Evolutionary conservation across 2,329 filamentous ascomycete genomes (phyloP).

Genomic region (Colletotrichum sp.): DNA sequence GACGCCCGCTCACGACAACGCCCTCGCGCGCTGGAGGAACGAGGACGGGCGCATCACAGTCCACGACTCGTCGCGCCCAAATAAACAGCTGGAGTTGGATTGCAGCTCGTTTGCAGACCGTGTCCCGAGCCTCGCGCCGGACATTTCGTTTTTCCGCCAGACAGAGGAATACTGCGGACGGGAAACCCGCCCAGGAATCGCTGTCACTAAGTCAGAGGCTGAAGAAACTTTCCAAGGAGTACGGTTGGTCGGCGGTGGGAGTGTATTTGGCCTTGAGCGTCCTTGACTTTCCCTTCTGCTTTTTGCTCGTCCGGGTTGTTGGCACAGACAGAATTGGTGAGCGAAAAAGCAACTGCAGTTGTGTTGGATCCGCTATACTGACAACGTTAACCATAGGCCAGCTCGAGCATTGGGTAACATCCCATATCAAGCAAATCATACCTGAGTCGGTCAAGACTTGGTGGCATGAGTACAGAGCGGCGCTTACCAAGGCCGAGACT

Average conservation of each 20-base stretch:
- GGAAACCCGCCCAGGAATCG: constrained; percentile 27
- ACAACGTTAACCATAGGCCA: constrained; percentile 46
- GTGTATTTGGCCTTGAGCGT: constrained; percentile 85
- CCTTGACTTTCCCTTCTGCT: constrained; percentile 94
- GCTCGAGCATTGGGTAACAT: constrained; percentile 71
- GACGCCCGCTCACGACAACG: background rate
- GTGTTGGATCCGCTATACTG: background rate
- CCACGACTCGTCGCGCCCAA: background rate
- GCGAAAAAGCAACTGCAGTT: constrained; percentile 20
- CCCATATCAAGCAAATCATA: constrained; percentile 61
- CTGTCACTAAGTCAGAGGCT: constrained; percentile 72
- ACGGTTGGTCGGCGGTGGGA: constrained; percentile 92
- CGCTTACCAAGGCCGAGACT: constrained; percentile 50
- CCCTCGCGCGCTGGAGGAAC: background rate
- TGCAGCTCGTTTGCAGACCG: background rate
- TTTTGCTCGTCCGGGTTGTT: constrained; percentile 80
- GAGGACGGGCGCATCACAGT: background rate
- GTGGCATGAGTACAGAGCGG: constrained; percentile 54
- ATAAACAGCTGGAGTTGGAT: constrained; percentile 11
- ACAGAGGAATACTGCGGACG: background rate
- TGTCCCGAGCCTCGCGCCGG: constrained; percentile 6
- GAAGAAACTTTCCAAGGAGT: constrained; percentile 86
- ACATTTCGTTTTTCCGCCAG: constrained; percentile 20
- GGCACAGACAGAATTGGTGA: constrained; percentile 86
- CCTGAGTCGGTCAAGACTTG: constrained; percentile 62